Base-by-base conservation (phyloP, 805 yeast genomes). In the Metschnikowia anglica region DNA sequence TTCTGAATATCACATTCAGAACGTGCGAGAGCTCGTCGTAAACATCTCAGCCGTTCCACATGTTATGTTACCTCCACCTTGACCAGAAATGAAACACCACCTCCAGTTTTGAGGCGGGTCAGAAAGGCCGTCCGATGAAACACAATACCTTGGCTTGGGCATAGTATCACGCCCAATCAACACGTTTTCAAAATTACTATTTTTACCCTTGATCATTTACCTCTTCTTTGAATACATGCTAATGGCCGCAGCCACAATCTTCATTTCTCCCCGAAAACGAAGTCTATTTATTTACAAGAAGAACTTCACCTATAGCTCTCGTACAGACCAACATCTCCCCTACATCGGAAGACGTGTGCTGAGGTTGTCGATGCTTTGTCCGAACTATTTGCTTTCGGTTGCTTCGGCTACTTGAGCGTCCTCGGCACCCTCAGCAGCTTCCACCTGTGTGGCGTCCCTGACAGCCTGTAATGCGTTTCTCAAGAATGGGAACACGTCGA, bases 401-500 rank as follows among this genome's bases (percentile, higher is more conserved):
- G 32, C 43, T 13, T 15, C 27, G 16, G 30, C 21, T 3, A 17
- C 37, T 31, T 19, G n/a, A 11, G 34, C 13, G 27, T 37, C 36
- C 5, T 37, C 36, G 9, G 41, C 37, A n/a, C 27, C 34, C 16
- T 9, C 28, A 25, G 35, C 44, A 13, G 41, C 44, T 16, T 37
- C 48, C 6, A 27, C 54, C n/a, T 39, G 41, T 18, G 39, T 41
- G 10, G 37, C 43, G 7, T 29, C 37, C 32, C 37, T 43, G 13
- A 55, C 51, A 17, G 54, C 51, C 11, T 47, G 39, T 20, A 69
- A 54, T 5, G 71, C 72, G 10, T 55, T 58, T 34, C 56, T 54
- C 54, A 70, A 59, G 53, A 66, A 70, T 26, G 67, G 65, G 50
- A 70, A 58, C 17, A 66, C 67, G 5, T 69, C 70, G 42, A 66